Conservation (phyloP, 768 basidiomycete species). For the Ramaria rubella region DNA sequence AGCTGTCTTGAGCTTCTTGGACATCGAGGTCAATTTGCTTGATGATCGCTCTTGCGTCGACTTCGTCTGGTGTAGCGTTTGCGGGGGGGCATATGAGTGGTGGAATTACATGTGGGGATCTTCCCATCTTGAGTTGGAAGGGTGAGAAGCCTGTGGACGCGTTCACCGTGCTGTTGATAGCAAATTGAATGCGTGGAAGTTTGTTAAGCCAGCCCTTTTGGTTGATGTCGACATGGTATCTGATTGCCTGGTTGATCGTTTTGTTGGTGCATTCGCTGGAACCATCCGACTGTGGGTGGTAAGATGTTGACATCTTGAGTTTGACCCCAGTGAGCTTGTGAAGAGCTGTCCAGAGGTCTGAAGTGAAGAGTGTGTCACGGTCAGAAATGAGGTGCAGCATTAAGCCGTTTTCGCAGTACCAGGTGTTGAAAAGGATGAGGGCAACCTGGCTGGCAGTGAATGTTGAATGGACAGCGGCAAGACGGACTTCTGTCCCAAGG, state of each 20-base stretch:
- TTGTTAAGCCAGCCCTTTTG: conserved; percentile 26
- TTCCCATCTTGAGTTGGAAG: conserved; percentile 25
- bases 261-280: conserved; percentile 28
- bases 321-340: conserved; percentile 20
- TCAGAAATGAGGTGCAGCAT: conserved; percentile 25
- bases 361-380: conserved; percentile 29
- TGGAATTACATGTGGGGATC: conserved; percentile 19
- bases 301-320: conserved; percentile 28
- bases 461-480: conserved; percentile 11
- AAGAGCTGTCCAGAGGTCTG: conserved; percentile 25
- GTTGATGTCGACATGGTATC: conserved; percentile 19
- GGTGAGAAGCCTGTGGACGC: conserved; percentile 30
- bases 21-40: conserved; percentile 15
- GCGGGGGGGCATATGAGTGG: no score
- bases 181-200: conserved; percentile 26
- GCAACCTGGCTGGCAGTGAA: conserved; percentile 22
- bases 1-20: conserved; percentile 28
- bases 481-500: conserved; percentile 19
- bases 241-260: conserved; percentile 24
- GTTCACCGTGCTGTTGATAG: conserved; percentile 28
- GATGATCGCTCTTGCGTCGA: not conserved
- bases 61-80: conserved; percentile 8
- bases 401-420: conserved; percentile 29
- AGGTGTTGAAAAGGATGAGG: conserved; percentile 21
- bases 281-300: conserved; percentile 34